These are phyloP conservation scores for Kwoniella dendrophila DNA, from an alignment of 768 basidiomycete species.

Conservation along the genomic window DNA sequence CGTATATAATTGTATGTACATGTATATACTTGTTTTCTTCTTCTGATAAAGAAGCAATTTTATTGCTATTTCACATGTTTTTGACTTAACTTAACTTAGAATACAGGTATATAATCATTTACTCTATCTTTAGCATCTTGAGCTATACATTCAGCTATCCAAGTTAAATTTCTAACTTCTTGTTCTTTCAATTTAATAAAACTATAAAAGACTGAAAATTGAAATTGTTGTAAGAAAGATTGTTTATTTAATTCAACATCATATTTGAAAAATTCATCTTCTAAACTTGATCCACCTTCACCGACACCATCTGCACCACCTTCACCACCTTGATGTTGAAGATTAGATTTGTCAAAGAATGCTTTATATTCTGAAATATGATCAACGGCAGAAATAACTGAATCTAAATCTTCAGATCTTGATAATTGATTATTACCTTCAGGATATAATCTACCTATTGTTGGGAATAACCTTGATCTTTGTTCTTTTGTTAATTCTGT, in stretches of 20 bases:
- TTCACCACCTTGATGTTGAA: conserved; percentile 30
- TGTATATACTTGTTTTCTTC: neutral
- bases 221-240: conserved; percentile 95
- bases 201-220: conserved; percentile 77
- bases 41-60: neutral
- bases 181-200: conserved; percentile 68
- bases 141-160: conserved; percentile 95
- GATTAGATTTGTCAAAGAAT: conserved; percentile 73
- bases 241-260: conserved; percentile 94
- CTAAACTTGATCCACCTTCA: conserved; percentile 67
- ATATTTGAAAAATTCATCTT: conserved; percentile 89
- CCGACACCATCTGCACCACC: conserved; percentile 59
- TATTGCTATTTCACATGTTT: neutral
- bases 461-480: conserved; percentile 89
- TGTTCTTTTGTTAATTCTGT: conserved; percentile 94
- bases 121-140: conserved; percentile 95
- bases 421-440: conserved; percentile 94
- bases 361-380: conserved; percentile 82
- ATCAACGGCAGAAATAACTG: conserved; percentile 84
- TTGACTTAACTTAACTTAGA: conserved; percentile 10
- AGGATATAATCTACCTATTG: conserved; percentile 89
- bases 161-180: conserved; percentile 58
- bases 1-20: neutral
- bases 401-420: conserved; percentile 90
- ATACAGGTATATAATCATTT: conserved; percentile 79